These are phyloP conservation scores for Syncephalastrum monosporum DNA, from an alignment of 371 early-diverging fungal species.

Conservation along the genomic window DNA sequence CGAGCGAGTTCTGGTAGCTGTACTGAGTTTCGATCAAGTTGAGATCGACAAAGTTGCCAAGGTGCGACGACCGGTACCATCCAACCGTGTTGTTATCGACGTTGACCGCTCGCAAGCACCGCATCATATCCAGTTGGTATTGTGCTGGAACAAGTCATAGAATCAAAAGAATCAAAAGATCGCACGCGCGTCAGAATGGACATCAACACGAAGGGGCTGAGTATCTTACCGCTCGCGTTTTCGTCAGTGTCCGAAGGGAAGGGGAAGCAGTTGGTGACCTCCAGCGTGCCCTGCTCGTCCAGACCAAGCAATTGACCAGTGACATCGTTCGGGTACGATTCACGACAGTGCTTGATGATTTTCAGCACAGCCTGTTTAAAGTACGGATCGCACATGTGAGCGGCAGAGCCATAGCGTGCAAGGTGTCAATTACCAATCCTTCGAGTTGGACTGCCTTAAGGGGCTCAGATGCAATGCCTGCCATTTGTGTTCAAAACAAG, in stretches of 20 bases:
- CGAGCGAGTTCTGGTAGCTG: constrained; percentile 86
- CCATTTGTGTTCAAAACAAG: constrained; percentile 13
- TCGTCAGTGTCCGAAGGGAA: constrained; percentile 67
- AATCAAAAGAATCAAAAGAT: constrained; percentile 24
- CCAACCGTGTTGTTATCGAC: constrained; percentile 95
- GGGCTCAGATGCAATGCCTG: constrained; percentile 26
- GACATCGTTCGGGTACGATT: constrained; percentile 74
- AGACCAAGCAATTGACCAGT: constrained; percentile 91
- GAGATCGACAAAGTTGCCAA: constrained; percentile 90
- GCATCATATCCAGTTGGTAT: constrained; percentile 93
- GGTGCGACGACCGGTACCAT: constrained; percentile 92
- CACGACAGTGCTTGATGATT: constrained; percentile 95
- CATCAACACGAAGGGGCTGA: background rate
- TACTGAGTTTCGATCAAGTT: constrained; percentile 88
- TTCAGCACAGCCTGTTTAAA: constrained; percentile 77
- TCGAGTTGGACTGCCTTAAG: constrained; percentile 54
- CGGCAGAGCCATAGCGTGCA: background rate
- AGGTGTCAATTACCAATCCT: constrained; percentile 46
- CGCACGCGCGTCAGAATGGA: constrained; percentile 19
- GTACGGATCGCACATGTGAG: background rate
- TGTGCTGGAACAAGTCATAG: constrained; percentile 48
- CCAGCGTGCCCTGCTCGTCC: constrained; percentile 80
- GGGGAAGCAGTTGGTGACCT: constrained; percentile 90
- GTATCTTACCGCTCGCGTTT: constrained; percentile 43
- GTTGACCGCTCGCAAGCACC: constrained; percentile 89